A percentile compares a stretch with the other conserved stretches of the same genome.
Evolutionary conservation across 2,329 filamentous ascomycete genomes (phyloP).

Genomic region (Colletotrichum nymphaeae): DNA sequence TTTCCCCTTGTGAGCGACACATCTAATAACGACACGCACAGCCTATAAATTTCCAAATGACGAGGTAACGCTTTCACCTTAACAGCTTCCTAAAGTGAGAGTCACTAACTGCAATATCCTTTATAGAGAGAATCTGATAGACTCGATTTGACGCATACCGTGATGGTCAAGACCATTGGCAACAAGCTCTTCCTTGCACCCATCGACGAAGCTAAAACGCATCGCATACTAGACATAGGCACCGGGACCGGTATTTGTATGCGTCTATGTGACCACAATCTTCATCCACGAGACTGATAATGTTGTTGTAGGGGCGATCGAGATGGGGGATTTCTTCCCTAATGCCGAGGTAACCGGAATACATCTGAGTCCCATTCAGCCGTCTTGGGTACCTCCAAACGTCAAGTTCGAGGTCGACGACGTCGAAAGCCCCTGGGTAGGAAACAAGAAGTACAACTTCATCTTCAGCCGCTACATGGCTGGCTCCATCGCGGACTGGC

Average conservation of each 20-base stretch:
- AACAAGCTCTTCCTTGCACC: conserved; percentile 18
- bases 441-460: conserved; percentile 46
- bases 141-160: neutral
- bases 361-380: conserved; percentile 19
- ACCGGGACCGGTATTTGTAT: conserved; percentile 71
- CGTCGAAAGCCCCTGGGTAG: conserved; percentile 61
- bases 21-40: neutral
- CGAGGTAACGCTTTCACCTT: conserved; percentile 33
- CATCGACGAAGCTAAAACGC: neutral
- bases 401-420: conserved; percentile 75
- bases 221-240: conserved; percentile 65
- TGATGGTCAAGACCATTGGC: conserved; percentile 6
- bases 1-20: neutral
- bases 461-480: conserved; percentile 41
- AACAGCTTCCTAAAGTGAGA: no score
- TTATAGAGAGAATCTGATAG: conserved; percentile 11
- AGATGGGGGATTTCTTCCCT: conserved; percentile 4
- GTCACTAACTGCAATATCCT: neutral
- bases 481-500: conserved; percentile 17
- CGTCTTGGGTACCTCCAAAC: conserved; percentile 65
- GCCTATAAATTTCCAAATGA: conserved; percentile 49
- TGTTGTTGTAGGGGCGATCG: conserved; percentile 1
- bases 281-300: neutral
- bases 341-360: conserved; percentile 12
- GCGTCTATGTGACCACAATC: neutral